A percentile compares a stretch with the other conserved stretches of the same genome.
phyloP scores from a whole-genome alignment of 1,284 basidiomycete genomes.

The Naganishia sp. region DNA sequence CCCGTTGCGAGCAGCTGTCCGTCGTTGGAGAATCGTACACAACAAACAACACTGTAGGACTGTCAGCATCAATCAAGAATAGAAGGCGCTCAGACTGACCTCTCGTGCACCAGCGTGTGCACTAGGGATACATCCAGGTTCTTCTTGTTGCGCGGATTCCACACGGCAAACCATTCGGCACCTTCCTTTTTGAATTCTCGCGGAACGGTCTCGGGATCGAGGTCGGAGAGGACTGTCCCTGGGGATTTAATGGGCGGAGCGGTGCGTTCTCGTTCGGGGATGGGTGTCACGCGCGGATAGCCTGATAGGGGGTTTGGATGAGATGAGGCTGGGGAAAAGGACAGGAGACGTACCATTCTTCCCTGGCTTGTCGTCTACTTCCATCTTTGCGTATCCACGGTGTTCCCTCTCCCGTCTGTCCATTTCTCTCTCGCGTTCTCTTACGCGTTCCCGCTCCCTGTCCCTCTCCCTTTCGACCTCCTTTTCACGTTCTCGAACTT shows the following conservation, averaged over 20 bases:
- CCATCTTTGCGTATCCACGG: slow-evolving; percentile 38
- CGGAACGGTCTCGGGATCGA: slow-evolving; percentile 58
- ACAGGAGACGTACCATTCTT: slow-evolving; percentile 23
- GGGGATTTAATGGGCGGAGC: slow-evolving; percentile 35
- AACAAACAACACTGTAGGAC: slow-evolving; percentile 76
- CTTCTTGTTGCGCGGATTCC: slow-evolving; percentile 80
- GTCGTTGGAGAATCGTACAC: slow-evolving; percentile 85
- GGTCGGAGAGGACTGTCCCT: slow-evolving; percentile 53
- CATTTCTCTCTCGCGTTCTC: slow-evolving; percentile 34
- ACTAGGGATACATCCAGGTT: slow-evolving; percentile 83
- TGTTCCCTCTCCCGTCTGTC: slow-evolving; percentile 42
- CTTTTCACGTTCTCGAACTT: slow-evolving; percentile 47
- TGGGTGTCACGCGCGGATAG: slow-evolving; percentile 19
- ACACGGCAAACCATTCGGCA: slow-evolving; percentile 91
- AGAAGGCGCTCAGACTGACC: slow-evolving; percentile 58
- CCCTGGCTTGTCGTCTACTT: slow-evolving; percentile 33
- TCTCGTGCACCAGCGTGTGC: slow-evolving; percentile 90
- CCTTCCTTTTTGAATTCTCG: slow-evolving; percentile 72
- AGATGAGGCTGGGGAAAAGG: background rate
- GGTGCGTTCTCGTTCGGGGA: slow-evolving; percentile 15
- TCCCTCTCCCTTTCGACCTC: slow-evolving; percentile 37
- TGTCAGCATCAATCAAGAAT: background rate
- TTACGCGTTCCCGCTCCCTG: slow-evolving; percentile 18
- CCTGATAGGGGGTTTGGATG: background rate
- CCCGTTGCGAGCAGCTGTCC: slow-evolving; percentile 86